These are phyloP conservation scores for Cardiospermum halicacabum DNA, from an alignment of 345 rosid genomes.

Conservation along the genomic window DNA sequence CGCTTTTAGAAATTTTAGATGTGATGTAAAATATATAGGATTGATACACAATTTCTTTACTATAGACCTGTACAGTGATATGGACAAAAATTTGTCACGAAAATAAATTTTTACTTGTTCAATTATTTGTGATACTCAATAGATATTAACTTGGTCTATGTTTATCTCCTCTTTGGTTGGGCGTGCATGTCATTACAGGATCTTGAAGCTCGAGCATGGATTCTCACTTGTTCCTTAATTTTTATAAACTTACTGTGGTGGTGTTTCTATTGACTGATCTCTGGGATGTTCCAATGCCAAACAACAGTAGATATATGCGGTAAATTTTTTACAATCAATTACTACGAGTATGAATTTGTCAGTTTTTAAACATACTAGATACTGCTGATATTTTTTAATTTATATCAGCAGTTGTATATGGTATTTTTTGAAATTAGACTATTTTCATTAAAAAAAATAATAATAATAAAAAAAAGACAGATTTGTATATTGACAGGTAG, in stretches of 20 bases:
- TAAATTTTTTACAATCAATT: no score
- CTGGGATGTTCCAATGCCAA: constrained; percentile 12
- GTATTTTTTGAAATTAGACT: background rate
- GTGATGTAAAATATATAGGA: no score
- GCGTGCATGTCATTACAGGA: constrained; percentile 34
- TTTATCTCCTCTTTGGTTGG: background rate
- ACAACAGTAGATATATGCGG: constrained; percentile 6
- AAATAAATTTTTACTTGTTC: no score
- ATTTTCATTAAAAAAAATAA: background rate
- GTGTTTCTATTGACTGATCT: constrained; percentile 27
- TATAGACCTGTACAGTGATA: no score
- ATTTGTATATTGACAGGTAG: background rate
- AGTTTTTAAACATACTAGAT: constrained; percentile 9
- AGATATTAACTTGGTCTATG: background rate
- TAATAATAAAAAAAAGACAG: no score
- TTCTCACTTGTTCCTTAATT: constrained; percentile 14
- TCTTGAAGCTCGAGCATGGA: constrained; percentile 20
- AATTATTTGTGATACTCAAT: background rate
- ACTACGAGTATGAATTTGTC: constrained; percentile 16
- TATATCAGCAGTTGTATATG: constrained; percentile 19
- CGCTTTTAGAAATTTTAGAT: no score
- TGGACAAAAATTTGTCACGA: no score
- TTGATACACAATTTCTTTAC: no score
- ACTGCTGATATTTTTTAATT: constrained; percentile 27
- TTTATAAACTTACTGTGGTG: constrained; percentile 26